These are phyloP conservation scores for Penicillium carneum DNA, from an alignment of 2,329 filamentous ascomycete species.

Conservation along the genomic window DNA sequence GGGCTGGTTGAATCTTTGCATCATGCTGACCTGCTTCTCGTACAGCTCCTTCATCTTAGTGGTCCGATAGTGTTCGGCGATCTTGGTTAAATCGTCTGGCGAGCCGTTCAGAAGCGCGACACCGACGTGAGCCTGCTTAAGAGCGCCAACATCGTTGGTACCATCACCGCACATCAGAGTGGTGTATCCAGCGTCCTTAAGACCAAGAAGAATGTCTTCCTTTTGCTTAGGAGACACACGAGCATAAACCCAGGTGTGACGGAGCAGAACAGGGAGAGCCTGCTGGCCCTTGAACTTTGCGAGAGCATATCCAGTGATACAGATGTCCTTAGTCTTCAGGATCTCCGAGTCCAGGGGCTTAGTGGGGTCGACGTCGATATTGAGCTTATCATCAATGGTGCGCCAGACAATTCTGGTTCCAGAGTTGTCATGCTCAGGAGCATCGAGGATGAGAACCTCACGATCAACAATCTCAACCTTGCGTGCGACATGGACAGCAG, in stretches of 20 bases:
- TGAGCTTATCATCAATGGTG: conserved; percentile 88
- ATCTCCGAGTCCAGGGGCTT: conserved; percentile 82
- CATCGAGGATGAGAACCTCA: conserved; percentile 91
- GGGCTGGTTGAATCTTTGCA: conserved; percentile 94
- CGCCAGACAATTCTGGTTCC: conserved; percentile 89
- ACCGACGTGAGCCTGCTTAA: conserved; percentile 98
- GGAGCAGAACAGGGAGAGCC: conserved; percentile 77
- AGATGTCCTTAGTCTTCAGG: conserved; percentile 85
- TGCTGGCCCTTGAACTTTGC: conserved; percentile 83
- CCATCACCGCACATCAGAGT: conserved; percentile 98
- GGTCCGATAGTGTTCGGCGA: conserved; percentile 90
- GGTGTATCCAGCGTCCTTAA: conserved; percentile 96
- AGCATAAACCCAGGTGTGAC: conserved; percentile 95
- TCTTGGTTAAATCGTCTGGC: conserved; percentile 85
- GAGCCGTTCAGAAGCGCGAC: conserved; percentile 95
- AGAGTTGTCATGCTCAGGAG: conserved; percentile 84
- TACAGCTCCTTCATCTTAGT: conserved; percentile 99
- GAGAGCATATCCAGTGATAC: conserved; percentile 92
- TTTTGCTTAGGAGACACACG: conserved; percentile 98
- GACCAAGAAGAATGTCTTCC: conserved; percentile 93
- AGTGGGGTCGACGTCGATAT: conserved; percentile 82
- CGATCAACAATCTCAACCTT: conserved; percentile 98
- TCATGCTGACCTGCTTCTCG: conserved; percentile 90
- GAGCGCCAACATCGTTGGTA: conserved; percentile 94
- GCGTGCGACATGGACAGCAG: conserved; percentile 90